Evolutionary conservation across 768 basidiomycete genomes (phyloP).

Genomic region (Infundibulicybe gibba): DNA sequence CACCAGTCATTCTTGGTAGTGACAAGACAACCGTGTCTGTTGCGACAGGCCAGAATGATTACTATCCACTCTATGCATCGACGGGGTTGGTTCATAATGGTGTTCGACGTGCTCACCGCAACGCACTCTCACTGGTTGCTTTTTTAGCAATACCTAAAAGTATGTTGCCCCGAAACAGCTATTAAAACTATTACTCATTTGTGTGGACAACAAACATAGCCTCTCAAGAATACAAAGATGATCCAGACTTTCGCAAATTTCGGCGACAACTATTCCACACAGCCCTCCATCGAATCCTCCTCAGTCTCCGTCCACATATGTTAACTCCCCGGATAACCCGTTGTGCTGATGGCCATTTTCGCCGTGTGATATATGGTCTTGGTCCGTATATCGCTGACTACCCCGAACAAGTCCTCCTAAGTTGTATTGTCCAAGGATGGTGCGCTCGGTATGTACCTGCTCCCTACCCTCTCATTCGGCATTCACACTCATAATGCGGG

Average conservation of each 20-base stretch:
- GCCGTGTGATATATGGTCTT: constrained; percentile 12
- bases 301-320: constrained; percentile 16
- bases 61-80: constrained; percentile 12
- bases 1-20: constrained; percentile 14
- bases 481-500: not conserved
- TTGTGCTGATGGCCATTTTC: constrained; percentile 18
- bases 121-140: constrained; percentile 1
- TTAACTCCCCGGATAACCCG: constrained; percentile 11
- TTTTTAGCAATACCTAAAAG: constrained; percentile 4
- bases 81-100: constrained; percentile 9
- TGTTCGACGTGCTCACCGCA: constrained; percentile 3
- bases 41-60: constrained; percentile 9
- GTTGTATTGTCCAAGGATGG: constrained; percentile 12
- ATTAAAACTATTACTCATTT: no score
- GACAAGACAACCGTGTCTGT: constrained; percentile 11
- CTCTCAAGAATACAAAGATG: not conserved
- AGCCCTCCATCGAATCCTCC: constrained; percentile 9
- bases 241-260: constrained; percentile 7
- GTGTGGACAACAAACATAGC: no score
- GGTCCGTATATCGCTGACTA: constrained; percentile 22
- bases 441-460: constrained; percentile 13
- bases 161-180: not conserved
- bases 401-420: constrained; percentile 14
- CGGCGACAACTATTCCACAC: constrained; percentile 12
- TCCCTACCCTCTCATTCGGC: no score